Percentiles rank a stretch among this genome's conserved stretches.
These are phyloP conservation scores for Trichosanthes cucumerina DNA, from an alignment of 306 rosid species.

Conservation along the genomic window DNA sequence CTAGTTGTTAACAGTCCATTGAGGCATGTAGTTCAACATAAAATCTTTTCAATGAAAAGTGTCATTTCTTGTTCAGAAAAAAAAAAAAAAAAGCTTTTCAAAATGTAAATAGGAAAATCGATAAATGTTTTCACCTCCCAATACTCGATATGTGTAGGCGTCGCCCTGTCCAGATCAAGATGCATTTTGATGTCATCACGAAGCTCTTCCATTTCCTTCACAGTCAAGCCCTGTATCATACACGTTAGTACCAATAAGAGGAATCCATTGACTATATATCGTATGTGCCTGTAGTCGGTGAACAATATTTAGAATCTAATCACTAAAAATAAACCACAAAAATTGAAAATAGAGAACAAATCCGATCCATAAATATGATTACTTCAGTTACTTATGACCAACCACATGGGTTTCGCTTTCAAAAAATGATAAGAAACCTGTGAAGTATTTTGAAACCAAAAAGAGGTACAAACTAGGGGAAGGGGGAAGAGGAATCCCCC, in stretches of 20 bases:
- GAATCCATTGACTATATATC: conserved; percentile 10
- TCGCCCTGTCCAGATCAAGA: conserved; percentile 89
- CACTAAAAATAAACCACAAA: background rate
- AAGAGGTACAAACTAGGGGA: background rate
- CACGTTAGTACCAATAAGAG: conserved; percentile 13
- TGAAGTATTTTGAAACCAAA: background rate
- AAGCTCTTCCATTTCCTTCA: conserved; percentile 87
- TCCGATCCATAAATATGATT: background rate
- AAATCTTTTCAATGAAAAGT: conserved; percentile 11
- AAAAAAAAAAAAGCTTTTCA: conserved; percentile 9
- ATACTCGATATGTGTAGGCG: conserved; percentile 79
- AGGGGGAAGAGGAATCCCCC: background rate
- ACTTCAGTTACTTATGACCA: background rate
- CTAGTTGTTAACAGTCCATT: background rate
- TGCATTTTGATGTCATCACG: conserved; percentile 98
- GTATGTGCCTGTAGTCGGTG: background rate
- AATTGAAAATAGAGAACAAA: background rate
- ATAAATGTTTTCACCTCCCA: conserved; percentile 63
- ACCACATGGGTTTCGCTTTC: background rate
- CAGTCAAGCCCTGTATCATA: conserved; percentile 78
- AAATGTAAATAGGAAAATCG: conserved; percentile 13
- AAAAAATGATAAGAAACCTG: background rate
- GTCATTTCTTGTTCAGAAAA: too few relatives aligned
- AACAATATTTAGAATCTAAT: background rate
- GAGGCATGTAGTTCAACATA: background rate